Conservation (phyloP, 2,329 filamentous ascomycete genomes). For the Fusarium sp. region DNA sequence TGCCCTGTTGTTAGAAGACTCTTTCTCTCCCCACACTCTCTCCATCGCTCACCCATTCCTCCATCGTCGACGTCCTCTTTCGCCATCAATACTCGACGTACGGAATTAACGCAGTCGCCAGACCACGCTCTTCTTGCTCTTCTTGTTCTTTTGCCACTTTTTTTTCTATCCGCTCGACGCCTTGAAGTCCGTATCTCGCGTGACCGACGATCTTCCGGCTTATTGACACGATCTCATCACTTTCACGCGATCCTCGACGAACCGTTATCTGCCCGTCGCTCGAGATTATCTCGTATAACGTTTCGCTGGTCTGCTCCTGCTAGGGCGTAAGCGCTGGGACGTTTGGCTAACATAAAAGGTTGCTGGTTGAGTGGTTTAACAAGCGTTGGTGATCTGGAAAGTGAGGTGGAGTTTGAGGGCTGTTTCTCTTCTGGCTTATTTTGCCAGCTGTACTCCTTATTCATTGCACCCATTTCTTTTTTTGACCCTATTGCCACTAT, state of each 20-base stretch:
- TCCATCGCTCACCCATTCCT: constrained; percentile 24
- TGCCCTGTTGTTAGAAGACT: constrained; percentile 29
- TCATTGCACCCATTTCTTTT: constrained; percentile 50
- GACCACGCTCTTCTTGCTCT: constrained; percentile 1
- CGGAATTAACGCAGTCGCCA: constrained; percentile 19
- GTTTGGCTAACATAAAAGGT: constrained; percentile 48
- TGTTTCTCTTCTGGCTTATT: constrained; percentile 51
- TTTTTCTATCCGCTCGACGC: constrained; percentile 1
- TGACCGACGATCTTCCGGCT: constrained; percentile 10
- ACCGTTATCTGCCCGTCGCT: constrained; percentile 10
- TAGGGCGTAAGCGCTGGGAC: constrained; percentile 41
- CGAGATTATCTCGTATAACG: constrained; percentile 13
- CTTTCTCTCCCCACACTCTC: constrained; percentile 42
- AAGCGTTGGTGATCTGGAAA: constrained; percentile 51
- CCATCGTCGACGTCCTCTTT: constrained; percentile 29
- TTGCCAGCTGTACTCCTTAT: constrained; percentile 57
- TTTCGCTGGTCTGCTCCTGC: constrained; percentile 42
- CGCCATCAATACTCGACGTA: constrained; percentile 34
- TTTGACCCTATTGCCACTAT: constrained; percentile 51
- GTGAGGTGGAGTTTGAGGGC: constrained; percentile 54
- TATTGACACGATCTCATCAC: constrained; percentile 16
- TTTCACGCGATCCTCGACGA: constrained; percentile 24
- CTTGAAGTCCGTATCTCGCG: background rate
- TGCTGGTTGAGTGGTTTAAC: constrained; percentile 50
- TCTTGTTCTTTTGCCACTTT: background rate